A percentile compares a stretch with the other conserved stretches of the same genome.
Conservation (phyloP, 331 rosid species). For the Acacia concinna region DNA sequence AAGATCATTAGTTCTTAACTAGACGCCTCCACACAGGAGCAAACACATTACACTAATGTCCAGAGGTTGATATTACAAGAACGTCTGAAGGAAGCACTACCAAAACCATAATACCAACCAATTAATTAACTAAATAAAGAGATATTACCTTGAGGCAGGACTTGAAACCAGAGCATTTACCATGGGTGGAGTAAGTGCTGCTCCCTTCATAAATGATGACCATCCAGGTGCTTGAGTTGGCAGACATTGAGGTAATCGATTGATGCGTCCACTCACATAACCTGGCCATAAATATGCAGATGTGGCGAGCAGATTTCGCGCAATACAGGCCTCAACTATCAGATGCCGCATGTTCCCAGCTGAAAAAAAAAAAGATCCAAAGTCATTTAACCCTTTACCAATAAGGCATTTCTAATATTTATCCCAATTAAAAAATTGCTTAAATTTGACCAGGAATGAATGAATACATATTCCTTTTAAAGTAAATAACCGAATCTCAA, state of each 20-base stretch:
- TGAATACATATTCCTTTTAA: slow-evolving; percentile 7
- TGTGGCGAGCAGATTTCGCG: slow-evolving; percentile 86
- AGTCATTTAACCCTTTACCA: slow-evolving; percentile 15
- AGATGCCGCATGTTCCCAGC: slow-evolving; percentile 97
- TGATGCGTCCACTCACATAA: slow-evolving; percentile 69
- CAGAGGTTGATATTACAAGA: slow-evolving; percentile 1
- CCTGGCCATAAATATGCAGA: slow-evolving; percentile 94
- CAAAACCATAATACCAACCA: neutral
- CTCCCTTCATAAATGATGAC: slow-evolving; percentile 89
- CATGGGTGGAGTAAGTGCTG: slow-evolving; percentile 65
- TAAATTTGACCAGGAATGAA: neutral
- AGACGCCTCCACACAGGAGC: neutral
- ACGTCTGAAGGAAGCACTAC: neutral
- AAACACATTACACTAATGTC: neutral
- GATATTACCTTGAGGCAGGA: slow-evolving; percentile 90
- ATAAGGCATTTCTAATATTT: neutral
- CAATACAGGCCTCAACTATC: slow-evolving; percentile 95
- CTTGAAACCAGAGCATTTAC: slow-evolving; percentile 74
- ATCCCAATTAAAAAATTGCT: slow-evolving; percentile 4
- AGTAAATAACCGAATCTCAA: neutral
- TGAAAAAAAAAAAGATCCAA: slow-evolving; percentile 40
- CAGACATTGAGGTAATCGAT: slow-evolving; percentile 75
- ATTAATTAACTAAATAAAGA: slow-evolving; percentile 12
- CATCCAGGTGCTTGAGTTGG: slow-evolving; percentile 82
- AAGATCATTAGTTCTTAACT: neutral